Evolutionary conservation across 192 early-diverging fungal species (phyloP).

Genomic region (Gonapodya prolifera): DNA sequence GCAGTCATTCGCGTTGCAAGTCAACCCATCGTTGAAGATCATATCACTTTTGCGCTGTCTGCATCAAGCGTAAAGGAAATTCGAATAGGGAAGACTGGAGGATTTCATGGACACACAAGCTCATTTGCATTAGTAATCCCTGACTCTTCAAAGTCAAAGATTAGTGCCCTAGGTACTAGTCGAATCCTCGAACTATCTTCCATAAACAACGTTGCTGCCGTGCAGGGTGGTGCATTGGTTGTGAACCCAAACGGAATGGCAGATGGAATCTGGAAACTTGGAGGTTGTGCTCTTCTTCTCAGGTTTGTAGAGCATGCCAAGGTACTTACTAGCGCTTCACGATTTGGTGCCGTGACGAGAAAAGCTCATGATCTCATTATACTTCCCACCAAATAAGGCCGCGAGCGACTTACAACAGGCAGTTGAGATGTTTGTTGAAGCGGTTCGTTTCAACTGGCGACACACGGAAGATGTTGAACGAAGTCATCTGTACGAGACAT

Average conservation of each 20-base stretch:
- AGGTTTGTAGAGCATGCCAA: constrained; percentile 43
- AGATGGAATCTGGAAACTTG: constrained; percentile 59
- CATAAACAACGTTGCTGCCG: constrained; percentile 12
- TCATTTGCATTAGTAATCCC: neutral
- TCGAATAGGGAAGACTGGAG: constrained; percentile 31
- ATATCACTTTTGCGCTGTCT: constrained; percentile 45
- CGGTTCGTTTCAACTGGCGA: constrained; percentile 49
- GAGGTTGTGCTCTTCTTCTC: constrained; percentile 49
- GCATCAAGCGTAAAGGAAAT: constrained; percentile 29
- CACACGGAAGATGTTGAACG: constrained; percentile 62
- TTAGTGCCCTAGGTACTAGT: neutral
- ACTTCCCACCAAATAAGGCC: no score
- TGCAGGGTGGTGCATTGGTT: constrained; percentile 38
- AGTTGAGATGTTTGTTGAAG: constrained; percentile 38
- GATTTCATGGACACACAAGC: constrained; percentile 19
- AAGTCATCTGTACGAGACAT: constrained; percentile 49
- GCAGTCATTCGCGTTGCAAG: constrained; percentile 36
- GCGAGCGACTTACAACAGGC: no score
- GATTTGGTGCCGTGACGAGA: no score
- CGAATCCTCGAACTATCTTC: neutral
- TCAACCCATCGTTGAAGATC: constrained; percentile 41
- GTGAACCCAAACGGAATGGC: constrained; percentile 43
- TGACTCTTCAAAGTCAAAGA: neutral
- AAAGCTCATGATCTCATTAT: no score
- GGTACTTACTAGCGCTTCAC: constrained; percentile 21